Evolutionary conservation across 164 flowering plant species (phyloP).

Genomic region (Piper longum): DNA sequence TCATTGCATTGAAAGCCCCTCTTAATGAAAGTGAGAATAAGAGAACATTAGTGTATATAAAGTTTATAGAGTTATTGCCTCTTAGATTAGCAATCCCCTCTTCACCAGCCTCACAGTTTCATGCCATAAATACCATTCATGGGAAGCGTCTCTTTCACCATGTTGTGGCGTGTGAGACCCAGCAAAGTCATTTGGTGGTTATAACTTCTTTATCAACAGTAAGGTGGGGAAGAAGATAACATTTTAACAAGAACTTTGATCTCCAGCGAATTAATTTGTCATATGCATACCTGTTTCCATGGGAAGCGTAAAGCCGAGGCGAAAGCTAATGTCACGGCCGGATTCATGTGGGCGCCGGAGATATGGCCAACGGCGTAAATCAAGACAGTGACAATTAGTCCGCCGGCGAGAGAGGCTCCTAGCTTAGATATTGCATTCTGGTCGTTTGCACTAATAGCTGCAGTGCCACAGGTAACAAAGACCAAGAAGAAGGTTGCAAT

Average conservation of each 20-base stretch:
- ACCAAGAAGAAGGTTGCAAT: constrained; percentile 63
- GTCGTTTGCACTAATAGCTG: constrained; percentile 37
- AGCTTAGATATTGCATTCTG: constrained; percentile 36
- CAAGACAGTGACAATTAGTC: constrained; percentile 76
- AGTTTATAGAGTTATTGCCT: too few relatives aligned
- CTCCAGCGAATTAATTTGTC: too few relatives aligned
- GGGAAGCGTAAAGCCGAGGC: constrained; percentile 38
- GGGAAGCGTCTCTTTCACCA: not conserved
- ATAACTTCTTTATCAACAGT: too few relatives aligned
- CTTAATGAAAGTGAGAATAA: too few relatives aligned
- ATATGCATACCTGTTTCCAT: constrained; percentile 7
- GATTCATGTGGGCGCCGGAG: constrained; percentile 92
- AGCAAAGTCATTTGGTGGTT: not conserved
- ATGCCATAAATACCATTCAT: too few relatives aligned
- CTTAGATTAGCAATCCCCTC: too few relatives aligned
- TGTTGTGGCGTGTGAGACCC: not conserved
- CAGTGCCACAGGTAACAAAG: constrained; percentile 70
- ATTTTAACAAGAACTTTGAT: too few relatives aligned
- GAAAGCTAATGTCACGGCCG: constrained; percentile 72
- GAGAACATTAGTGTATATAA: too few relatives aligned
- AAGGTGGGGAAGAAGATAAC: too few relatives aligned
- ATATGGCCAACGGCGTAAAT: constrained; percentile 77
- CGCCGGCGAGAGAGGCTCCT: constrained; percentile 73
- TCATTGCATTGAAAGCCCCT: too few relatives aligned
- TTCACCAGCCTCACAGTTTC: too few relatives aligned